A percentile compares a stretch with the other conserved stretches of the same genome.
Evolutionary conservation across 495 filamentous ascomycete genomes (phyloP).

Genomic region (Staphylotrichum tortipilum): DNA sequence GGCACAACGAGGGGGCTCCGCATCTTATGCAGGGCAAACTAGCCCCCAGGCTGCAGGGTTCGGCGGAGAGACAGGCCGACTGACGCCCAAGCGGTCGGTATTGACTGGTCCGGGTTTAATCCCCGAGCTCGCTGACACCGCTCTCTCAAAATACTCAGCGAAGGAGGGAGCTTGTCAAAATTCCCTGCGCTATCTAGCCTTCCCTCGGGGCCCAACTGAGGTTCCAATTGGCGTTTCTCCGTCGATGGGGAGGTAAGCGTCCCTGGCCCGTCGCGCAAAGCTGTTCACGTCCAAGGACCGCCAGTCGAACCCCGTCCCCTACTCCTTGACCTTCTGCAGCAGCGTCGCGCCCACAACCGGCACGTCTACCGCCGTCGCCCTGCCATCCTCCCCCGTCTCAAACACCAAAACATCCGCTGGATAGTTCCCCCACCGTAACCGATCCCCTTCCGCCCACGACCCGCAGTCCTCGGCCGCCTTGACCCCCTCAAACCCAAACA

Average conservation of each 20-base stretch:
- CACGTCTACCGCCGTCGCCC: conserved; percentile 1
- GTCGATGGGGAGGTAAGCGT: too few relatives aligned
- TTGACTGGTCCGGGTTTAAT: too few relatives aligned
- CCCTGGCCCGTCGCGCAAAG: too few relatives aligned
- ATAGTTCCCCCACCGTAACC: conserved; percentile 1
- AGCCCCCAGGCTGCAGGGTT: neutral
- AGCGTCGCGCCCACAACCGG: neutral
- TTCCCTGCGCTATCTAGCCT: too few relatives aligned
- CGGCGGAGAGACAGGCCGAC: neutral
- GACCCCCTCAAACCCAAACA: neutral
- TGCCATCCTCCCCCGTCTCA: neutral
- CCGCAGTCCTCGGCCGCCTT: conserved; percentile 1
- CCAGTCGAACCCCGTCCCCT: too few relatives aligned
- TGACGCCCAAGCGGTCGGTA: neutral
- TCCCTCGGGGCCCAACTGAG: too few relatives aligned
- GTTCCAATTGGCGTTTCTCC: too few relatives aligned
- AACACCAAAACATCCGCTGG: conserved; percentile 7
- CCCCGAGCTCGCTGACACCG: too few relatives aligned
- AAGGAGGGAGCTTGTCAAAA: too few relatives aligned
- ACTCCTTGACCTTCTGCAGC: too few relatives aligned
- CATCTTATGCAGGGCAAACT: neutral
- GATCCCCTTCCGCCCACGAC: conserved; percentile 4
- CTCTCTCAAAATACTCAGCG: too few relatives aligned
- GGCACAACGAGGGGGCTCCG: neutral
- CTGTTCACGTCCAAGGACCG: too few relatives aligned